phyloP scores from a whole-genome alignment of 1,139 yeast species.

The Debaryomyces udenii region DNA sequence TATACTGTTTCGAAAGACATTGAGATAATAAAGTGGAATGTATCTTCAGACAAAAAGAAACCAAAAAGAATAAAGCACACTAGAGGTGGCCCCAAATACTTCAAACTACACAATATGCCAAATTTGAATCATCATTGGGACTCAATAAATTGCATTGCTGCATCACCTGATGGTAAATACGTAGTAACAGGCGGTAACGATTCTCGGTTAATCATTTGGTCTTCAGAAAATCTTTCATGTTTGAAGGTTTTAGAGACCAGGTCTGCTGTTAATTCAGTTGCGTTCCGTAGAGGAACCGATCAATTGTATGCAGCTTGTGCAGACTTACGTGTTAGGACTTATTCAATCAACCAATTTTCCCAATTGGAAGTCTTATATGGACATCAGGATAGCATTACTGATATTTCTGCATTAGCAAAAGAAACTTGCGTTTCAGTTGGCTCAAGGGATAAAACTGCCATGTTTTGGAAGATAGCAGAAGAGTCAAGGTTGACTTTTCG shows the following conservation, averaged over 20 bases:
- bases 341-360: slow-evolving; percentile 80
- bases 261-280: slow-evolving; percentile 71
- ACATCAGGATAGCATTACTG: slow-evolving; percentile 88
- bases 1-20: slow-evolving; percentile 86
- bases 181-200: slow-evolving; percentile 93
- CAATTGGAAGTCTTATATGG: slow-evolving; percentile 92
- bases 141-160: slow-evolving; percentile 77
- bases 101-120: slow-evolving; percentile 39
- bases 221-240: slow-evolving; percentile 73
- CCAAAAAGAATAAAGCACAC: slow-evolving; percentile 67
- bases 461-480: slow-evolving; percentile 95
- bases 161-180: slow-evolving; percentile 82
- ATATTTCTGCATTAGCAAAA: slow-evolving; percentile 74
- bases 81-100: slow-evolving; percentile 60
- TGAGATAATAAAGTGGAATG: slow-evolving; percentile 77
- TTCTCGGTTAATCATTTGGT: slow-evolving; percentile 81
- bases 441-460: slow-evolving; percentile 89
- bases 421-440: slow-evolving; percentile 97
- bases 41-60: slow-evolving; percentile 36
- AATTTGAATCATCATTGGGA: slow-evolving; percentile 69
- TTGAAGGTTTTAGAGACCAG: slow-evolving; percentile 76
- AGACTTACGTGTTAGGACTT: slow-evolving; percentile 87
- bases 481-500: slow-evolving; percentile 92
- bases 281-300: slow-evolving; percentile 79
- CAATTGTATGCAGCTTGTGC: slow-evolving; percentile 92